Evolutionary conservation across 1,139 yeast species (phyloP).

Genomic region (Yamadazyma kanchanaburiensis): DNA sequence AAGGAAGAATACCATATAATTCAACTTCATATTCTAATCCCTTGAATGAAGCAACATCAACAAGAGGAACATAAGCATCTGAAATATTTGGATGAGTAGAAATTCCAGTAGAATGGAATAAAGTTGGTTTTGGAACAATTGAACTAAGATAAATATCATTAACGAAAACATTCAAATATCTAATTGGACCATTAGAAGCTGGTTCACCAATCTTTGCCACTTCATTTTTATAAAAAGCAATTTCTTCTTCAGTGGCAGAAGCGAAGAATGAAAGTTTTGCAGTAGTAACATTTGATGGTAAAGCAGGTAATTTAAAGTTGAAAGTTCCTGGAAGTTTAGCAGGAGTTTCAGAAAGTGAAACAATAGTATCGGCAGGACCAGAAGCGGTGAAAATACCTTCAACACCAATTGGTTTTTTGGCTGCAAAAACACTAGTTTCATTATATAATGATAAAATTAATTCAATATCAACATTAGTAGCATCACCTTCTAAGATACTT

Average conservation of each 20-base stretch:
- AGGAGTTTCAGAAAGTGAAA: constrained; percentile 12
- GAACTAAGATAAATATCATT: constrained; percentile 19
- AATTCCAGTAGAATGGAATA: constrained; percentile 20
- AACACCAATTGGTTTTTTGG: constrained; percentile 4
- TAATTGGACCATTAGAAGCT: constrained; percentile 16
- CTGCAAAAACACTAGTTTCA: constrained; percentile 9
- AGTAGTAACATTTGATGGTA: constrained; percentile 17
- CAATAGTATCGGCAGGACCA: constrained; percentile 14
- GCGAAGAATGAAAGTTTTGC: constrained; percentile 24
- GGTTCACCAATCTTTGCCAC: constrained; percentile 11
- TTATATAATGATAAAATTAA: constrained; percentile 17
- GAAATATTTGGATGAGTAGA: constrained; percentile 14
- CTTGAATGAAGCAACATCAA: constrained; percentile 21
- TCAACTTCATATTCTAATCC: constrained; percentile 26
- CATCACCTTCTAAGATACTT: constrained; percentile 17
- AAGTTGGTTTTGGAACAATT: constrained; percentile 23
- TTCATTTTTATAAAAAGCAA: constrained; percentile 17
- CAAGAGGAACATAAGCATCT: constrained; percentile 21
- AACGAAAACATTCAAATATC: constrained; percentile 22
- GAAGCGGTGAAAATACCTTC: constrained; percentile 9
- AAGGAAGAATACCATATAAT: constrained; percentile 23
- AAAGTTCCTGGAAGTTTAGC: constrained; percentile 11
- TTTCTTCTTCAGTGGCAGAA: constrained; percentile 22
- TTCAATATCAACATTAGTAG: constrained; percentile 12
- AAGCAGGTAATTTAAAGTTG: constrained; percentile 12